Evolutionary conservation across 2,329 filamentous ascomycete genomes (phyloP).

Genomic region (Cercospora zeae-maydis): DNA sequence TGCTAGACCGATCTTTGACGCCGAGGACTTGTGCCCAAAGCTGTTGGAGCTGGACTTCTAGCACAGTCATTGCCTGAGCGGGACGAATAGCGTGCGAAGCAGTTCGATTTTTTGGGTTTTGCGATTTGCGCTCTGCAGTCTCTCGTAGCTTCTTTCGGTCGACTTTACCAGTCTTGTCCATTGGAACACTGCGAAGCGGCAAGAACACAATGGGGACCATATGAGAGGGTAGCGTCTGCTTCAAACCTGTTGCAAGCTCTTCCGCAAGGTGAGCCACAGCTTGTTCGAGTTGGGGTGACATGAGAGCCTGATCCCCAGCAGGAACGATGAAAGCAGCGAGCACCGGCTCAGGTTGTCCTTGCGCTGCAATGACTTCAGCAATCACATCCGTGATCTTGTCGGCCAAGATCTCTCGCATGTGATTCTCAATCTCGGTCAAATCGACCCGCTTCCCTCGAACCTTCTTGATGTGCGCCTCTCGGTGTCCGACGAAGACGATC

Average conservation of each 20-base stretch:
- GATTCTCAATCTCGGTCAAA: constrained; percentile 62
- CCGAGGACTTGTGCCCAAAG: constrained; percentile 14
- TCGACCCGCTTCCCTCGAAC: constrained; percentile 74
- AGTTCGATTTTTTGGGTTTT: background rate
- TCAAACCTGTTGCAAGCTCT: background rate
- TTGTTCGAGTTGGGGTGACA: background rate
- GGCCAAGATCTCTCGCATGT: constrained; percentile 23
- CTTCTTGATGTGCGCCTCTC: constrained; percentile 70
- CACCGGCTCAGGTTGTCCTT: constrained; percentile 21
- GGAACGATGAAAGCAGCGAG: constrained; percentile 13
- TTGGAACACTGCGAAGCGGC: constrained; percentile 64
- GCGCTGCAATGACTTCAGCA: constrained; percentile 5
- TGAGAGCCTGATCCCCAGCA: background rate
- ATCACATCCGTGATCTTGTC: constrained; percentile 35
- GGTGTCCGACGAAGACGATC: constrained; percentile 61
- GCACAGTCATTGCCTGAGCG: constrained; percentile 8
- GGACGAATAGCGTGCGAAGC: constrained; percentile 3
- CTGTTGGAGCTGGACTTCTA: constrained; percentile 13
- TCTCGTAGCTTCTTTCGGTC: constrained; percentile 49
- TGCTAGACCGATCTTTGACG: constrained; percentile 10
- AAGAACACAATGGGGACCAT: constrained; percentile 76
- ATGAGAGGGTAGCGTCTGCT: constrained; percentile 48
- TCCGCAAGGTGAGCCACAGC: constrained; percentile 3
- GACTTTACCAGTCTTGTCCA: constrained; percentile 70
- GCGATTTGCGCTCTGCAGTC: constrained; percentile 37